These are phyloP conservation scores for Trypanosoma platydactyli DNA, from an alignment of 208 protist species.

Conservation along the genomic window DNA sequence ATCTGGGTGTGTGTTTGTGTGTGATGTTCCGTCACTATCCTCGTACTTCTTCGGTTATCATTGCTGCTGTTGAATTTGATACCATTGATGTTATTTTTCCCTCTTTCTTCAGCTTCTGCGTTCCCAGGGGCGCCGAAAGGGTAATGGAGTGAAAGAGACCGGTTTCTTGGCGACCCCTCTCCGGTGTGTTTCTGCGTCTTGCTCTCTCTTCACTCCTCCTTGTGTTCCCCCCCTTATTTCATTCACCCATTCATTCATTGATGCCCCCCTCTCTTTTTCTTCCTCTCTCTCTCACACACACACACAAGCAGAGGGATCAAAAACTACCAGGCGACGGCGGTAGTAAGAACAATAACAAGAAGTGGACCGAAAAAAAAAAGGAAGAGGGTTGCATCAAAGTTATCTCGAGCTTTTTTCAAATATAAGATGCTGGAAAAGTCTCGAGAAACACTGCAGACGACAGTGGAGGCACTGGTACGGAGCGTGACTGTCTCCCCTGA, in stretches of 20 bases:
- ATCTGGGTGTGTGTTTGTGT: constrained; percentile 18
- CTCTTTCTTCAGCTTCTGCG: too few relatives aligned
- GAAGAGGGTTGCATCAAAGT: constrained; percentile 14
- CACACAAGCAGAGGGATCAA: background rate
- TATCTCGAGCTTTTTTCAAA: background rate
- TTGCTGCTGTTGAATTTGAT: constrained; percentile 15
- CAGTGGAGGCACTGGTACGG: constrained; percentile 44
- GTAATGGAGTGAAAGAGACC: too few relatives aligned
- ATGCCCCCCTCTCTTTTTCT: too few relatives aligned
- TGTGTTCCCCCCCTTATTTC: too few relatives aligned
- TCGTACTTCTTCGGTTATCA: background rate
- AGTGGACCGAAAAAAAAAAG: background rate
- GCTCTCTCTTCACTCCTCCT: too few relatives aligned
- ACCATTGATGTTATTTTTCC: constrained; percentile 3
- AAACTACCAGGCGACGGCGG: background rate
- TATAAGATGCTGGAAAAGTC: constrained; percentile 4
- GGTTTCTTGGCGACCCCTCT: too few relatives aligned
- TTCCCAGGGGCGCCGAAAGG: too few relatives aligned
- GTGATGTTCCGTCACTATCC: constrained; percentile 4
- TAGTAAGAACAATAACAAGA: background rate
- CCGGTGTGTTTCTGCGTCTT: too few relatives aligned
- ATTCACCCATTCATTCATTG: too few relatives aligned
- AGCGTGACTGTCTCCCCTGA: constrained; percentile 60
- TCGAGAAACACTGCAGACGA: constrained; percentile 31
- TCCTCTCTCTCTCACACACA: background rate